Percentiles rank a stretch among this genome's conserved stretches.
These are phyloP conservation scores for Trichosanthes cucumerina DNA, from an alignment of 306 rosid species.

Conservation along the genomic window DNA sequence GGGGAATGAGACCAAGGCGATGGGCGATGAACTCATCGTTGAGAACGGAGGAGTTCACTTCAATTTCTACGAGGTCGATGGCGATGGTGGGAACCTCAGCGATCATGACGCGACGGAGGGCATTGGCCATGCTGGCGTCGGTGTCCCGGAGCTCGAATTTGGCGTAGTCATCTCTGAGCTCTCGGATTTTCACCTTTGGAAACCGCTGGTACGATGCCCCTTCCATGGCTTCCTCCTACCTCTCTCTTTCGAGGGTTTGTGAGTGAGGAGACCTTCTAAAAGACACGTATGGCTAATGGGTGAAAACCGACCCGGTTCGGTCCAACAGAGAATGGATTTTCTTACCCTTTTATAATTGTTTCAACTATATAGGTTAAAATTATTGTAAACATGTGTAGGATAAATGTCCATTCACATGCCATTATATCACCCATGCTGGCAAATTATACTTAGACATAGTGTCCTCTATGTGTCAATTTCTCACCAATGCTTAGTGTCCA, in stretches of 20 bases:
- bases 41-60: slow-evolving; percentile 89
- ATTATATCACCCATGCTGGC: no score
- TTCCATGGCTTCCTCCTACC: slow-evolving; percentile 33
- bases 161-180: slow-evolving; percentile 55
- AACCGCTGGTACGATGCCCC: slow-evolving; percentile 70
- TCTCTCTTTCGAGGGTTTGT: neutral
- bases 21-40: slow-evolving; percentile 95
- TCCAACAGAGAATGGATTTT: neutral
- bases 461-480: no score
- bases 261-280: neutral
- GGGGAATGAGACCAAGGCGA: slow-evolving; percentile 84
- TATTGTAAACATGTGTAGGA: no score
- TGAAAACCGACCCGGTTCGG: neutral
- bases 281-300: no score
- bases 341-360: no score
- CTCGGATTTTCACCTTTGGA: slow-evolving; percentile 79
- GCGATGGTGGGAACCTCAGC: slow-evolving; percentile 93
- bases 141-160: slow-evolving; percentile 91
- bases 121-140: slow-evolving; percentile 80
- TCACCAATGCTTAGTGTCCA: no score
- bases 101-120: slow-evolving; percentile 94
- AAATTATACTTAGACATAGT: no score
- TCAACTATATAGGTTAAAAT: no score
- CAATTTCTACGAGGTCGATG: slow-evolving; percentile 87
- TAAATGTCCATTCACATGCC: no score